Evolutionary conservation across 176 grass and related monocot species (phyloP).

Genomic region (Triticum timopheevii): DNA sequence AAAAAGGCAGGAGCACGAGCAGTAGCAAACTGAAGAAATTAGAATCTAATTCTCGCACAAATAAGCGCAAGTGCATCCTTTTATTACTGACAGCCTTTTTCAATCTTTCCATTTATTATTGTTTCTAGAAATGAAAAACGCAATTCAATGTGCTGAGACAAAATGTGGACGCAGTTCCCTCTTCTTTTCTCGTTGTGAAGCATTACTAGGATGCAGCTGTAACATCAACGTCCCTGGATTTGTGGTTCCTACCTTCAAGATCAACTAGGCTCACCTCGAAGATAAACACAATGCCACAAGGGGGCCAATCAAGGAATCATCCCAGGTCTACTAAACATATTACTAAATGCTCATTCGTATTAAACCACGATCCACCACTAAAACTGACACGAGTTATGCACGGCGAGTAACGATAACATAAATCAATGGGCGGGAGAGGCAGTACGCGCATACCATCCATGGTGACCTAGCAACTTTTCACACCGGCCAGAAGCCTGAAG

Average conservation of each 20-base stretch:
- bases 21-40: not conserved
- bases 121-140: not conserved
- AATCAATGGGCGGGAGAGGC: not conserved
- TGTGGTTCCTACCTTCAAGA: not conserved
- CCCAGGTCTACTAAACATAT: not conserved
- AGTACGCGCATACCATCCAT: constrained; percentile 41
- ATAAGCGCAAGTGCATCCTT: not conserved
- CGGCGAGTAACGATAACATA: not conserved
- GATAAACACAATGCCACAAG: not conserved
- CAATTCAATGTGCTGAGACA: not conserved
- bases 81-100: not conserved
- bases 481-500: not conserved
- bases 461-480: constrained; percentile 11
- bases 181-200: not conserved
- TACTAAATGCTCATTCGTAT: not conserved
- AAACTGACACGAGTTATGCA: not conserved
- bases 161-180: not conserved
- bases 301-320: not conserved
- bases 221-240: not conserved
- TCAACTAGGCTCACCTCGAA: not conserved
- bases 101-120: not conserved
- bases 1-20: not conserved
- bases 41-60: not conserved
- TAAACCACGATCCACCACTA: not conserved
- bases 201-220: not conserved